Conservation (phyloP, 257 asterid genomes). For the Nicotiana obtusifolia region DNA sequence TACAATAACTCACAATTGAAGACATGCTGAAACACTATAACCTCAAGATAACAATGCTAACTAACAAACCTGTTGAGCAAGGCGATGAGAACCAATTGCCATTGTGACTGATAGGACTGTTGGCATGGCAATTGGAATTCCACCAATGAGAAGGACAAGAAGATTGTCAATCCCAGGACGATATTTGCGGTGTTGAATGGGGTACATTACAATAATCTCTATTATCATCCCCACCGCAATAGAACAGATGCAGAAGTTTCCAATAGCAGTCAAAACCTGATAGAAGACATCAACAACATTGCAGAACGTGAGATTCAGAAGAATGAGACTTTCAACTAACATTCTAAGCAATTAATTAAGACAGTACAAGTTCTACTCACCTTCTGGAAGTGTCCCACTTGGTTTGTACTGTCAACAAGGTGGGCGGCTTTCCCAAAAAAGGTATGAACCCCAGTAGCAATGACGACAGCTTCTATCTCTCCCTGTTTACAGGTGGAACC, state of each 20-base stretch:
- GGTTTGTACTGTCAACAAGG: conserved; percentile 88
- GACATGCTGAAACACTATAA: conserved; percentile 5
- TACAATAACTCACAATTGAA: neutral
- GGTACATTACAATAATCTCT: conserved; percentile 91
- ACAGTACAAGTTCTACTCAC: conserved; percentile 25
- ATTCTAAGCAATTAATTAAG: conserved; percentile 1
- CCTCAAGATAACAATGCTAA: neutral
- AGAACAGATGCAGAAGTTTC: conserved; percentile 96
- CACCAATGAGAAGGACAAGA: conserved; percentile 95
- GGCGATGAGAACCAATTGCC: conserved; percentile 98
- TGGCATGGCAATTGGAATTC: conserved; percentile 99
- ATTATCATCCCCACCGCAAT: conserved; percentile 94
- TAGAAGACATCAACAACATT: neutral
- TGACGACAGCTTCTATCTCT: conserved; percentile 83
- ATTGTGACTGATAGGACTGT: conserved; percentile 95
- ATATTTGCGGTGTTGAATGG: conserved; percentile 78
- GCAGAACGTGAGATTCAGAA: neutral
- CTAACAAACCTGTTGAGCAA: conserved; percentile 80
- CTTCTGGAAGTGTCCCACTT: conserved; percentile 98
- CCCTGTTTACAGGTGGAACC: conserved; percentile 99
- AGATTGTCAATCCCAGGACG: conserved; percentile 99
- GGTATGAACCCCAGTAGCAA: conserved; percentile 96
- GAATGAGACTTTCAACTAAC: neutral
- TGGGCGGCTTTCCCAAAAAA: conserved; percentile 98
- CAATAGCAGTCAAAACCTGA: conserved; percentile 94